phyloP scores from a whole-genome alignment of 345 rosid genomes.

The Ceriops tagal region DNA sequence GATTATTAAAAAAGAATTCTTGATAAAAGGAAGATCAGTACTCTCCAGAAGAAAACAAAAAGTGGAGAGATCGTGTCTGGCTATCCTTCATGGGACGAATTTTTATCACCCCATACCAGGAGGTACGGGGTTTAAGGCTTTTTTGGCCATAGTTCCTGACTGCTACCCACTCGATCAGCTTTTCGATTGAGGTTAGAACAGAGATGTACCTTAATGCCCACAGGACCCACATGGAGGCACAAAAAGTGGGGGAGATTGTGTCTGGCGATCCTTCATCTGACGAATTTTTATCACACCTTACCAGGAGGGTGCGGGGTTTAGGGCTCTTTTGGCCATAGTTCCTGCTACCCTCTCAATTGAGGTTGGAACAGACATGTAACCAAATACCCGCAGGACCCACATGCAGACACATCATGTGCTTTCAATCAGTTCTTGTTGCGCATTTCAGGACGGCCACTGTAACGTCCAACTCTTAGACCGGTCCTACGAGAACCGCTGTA shows the following conservation, averaged over 20 bases:
- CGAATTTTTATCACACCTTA: too few species aligned
- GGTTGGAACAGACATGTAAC: too few species aligned
- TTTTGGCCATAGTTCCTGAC: neutral
- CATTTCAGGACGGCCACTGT: slow-evolving; percentile 27
- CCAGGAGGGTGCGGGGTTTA: too few species aligned
- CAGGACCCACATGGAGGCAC: slow-evolving; percentile 13
- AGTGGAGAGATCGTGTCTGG: neutral
- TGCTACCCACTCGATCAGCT: slow-evolving; percentile 3
- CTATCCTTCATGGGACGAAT: neutral
- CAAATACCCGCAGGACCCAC: neutral
- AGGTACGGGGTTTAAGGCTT: neutral
- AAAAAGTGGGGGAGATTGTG: too few species aligned
- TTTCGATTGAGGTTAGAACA: neutral
- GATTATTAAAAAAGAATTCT: too few species aligned
- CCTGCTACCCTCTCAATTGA: too few species aligned
- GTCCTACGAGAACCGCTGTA: neutral
- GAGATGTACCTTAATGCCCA: neutral
- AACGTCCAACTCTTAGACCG: neutral
- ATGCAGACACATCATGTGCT: slow-evolving; percentile 32
- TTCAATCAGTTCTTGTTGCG: slow-evolving; percentile 25
- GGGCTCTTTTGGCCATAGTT: too few species aligned
- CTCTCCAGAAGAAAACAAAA: slow-evolving; percentile 8
- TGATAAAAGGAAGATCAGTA: neutral
- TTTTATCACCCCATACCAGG: neutral
- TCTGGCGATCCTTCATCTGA: too few species aligned